Conservation (phyloP, 495 filamentous ascomycete genomes). For the Neurospora sp. region DNA sequence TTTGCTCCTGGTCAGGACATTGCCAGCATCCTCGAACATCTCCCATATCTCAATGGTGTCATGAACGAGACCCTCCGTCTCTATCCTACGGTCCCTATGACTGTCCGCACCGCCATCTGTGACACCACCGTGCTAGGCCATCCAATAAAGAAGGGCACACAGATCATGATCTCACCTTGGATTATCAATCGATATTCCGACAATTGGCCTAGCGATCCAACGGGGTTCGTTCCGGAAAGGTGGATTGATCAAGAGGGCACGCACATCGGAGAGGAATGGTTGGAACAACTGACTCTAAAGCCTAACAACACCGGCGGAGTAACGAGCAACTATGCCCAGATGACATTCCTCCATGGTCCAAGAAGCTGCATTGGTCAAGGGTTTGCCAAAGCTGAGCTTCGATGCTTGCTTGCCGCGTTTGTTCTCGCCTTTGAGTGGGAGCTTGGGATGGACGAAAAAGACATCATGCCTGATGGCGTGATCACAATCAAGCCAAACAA, state of each 20-base stretch:
- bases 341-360: slow-evolving; percentile 51
- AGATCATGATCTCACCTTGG: slow-evolving; percentile 7
- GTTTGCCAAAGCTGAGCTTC: slow-evolving; percentile 75
- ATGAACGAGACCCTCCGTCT: slow-evolving; percentile 33
- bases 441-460: slow-evolving; percentile 39
- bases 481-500: slow-evolving; percentile 53
- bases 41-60: slow-evolving; percentile 42
- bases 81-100: slow-evolving; percentile 40
- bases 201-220: slow-evolving; percentile 10
- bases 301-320: slow-evolving; percentile 36
- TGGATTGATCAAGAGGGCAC: slow-evolving; percentile 17
- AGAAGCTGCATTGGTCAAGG: slow-evolving; percentile 52
- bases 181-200: slow-evolving; percentile 8
- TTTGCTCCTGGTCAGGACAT: slow-evolving; percentile 30
- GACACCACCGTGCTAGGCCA: slow-evolving; percentile 8
- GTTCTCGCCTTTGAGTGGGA: slow-evolving; percentile 62
- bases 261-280: background rate
- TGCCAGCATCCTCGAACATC: slow-evolving; percentile 33
- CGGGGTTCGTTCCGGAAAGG: slow-evolving; percentile 8
- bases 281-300: background rate
- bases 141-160: slow-evolving; percentile 11
- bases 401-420: slow-evolving; percentile 62
- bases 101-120: slow-evolving; percentile 47
- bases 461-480: slow-evolving; percentile 44
- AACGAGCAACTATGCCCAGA: slow-evolving; percentile 45